Evolutionary conservation across 192 early-diverging fungal genomes (phyloP).

Genomic region (Coemansia sp.): DNA sequence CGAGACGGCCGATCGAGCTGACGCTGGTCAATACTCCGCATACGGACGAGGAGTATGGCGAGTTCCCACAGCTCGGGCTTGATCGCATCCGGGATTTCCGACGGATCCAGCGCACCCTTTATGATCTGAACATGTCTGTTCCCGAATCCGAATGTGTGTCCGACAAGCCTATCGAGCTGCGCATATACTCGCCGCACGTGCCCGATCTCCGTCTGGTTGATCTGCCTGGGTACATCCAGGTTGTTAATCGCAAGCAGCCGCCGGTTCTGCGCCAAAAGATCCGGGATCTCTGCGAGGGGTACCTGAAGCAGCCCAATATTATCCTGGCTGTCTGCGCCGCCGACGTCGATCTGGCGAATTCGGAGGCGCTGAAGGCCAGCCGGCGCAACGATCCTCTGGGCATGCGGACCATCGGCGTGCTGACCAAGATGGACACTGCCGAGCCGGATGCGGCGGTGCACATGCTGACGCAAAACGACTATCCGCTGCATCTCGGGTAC

Average conservation of each 20-base stretch:
- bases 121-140: slow-evolving; percentile 93
- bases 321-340: slow-evolving; percentile 82
- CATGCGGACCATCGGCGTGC: slow-evolving; percentile 75
- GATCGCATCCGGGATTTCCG: slow-evolving; percentile 87
- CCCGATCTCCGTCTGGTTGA: slow-evolving; percentile 83
- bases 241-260: slow-evolving; percentile 80
- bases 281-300: slow-evolving; percentile 78
- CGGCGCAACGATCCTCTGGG: slow-evolving; percentile 77
- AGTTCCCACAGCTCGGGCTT: slow-evolving; percentile 79
- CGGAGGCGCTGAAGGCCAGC: slow-evolving; percentile 74
- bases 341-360: slow-evolving; percentile 85
- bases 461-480: slow-evolving; percentile 87
- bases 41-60: slow-evolving; percentile 73
- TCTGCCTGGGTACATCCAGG: slow-evolving; percentile 83
- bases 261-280: slow-evolving; percentile 73
- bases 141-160: slow-evolving; percentile 89
- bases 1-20: slow-evolving; percentile 77
- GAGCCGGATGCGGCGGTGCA: slow-evolving; percentile 72
- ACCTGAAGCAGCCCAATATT: slow-evolving; percentile 77
- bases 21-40: slow-evolving; percentile 80
- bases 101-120: slow-evolving; percentile 88
- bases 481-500: slow-evolving; percentile 92
- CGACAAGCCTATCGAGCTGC: slow-evolving; percentile 76
- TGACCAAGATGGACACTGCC: slow-evolving; percentile 87
- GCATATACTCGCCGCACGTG: slow-evolving; percentile 80